A percentile compares a stretch with the other conserved stretches of the same genome.
Evolutionary conservation across 768 basidiomycete species (phyloP).

Genomic region (Roridomyces roridus): DNA sequence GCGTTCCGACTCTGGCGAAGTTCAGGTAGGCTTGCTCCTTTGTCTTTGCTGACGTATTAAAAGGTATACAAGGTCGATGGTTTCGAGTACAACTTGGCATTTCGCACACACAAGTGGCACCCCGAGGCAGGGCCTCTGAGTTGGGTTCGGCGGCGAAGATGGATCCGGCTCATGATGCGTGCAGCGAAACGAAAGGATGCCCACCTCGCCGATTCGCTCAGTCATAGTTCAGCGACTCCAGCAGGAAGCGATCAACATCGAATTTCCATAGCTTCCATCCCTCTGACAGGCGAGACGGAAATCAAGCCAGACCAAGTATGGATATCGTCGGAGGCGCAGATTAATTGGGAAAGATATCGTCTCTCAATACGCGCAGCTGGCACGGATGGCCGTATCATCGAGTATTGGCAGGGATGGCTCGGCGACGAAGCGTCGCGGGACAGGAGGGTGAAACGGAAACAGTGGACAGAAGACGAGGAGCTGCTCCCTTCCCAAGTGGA

Average conservation of each 20-base stretch:
- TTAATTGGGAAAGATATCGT: slow-evolving; percentile 67
- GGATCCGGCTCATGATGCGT: slow-evolving; percentile 85
- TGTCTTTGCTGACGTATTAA: no score
- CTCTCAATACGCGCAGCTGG: slow-evolving; percentile 56
- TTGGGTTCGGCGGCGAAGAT: slow-evolving; percentile 80
- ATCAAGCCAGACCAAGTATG: slow-evolving; percentile 51
- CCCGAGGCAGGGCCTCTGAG: slow-evolving; percentile 63
- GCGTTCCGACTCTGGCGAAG: slow-evolving; percentile 75
- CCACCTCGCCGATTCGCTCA: slow-evolving; percentile 19
- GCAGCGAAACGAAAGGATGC: slow-evolving; percentile 45
- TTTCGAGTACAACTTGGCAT: slow-evolving; percentile 86
- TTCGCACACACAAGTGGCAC: slow-evolving; percentile 71
- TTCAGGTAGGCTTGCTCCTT: no score
- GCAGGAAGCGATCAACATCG: slow-evolving; percentile 20
- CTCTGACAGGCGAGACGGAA: slow-evolving; percentile 26
- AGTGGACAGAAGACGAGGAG: slow-evolving; percentile 53
- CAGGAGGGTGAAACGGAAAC: slow-evolving; percentile 45
- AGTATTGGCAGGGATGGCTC: slow-evolving; percentile 80
- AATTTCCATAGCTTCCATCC: slow-evolving; percentile 38
- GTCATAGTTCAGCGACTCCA: slow-evolving; percentile 13
- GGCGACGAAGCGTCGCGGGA: slow-evolving; percentile 40
- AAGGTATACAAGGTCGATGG: no score
- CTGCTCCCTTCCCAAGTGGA: slow-evolving; percentile 37
- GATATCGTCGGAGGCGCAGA: slow-evolving; percentile 53
- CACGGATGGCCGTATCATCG: slow-evolving; percentile 76